Base-by-base conservation (phyloP, 352 stramenopile species). In the Pythium phragmitis region DNA sequence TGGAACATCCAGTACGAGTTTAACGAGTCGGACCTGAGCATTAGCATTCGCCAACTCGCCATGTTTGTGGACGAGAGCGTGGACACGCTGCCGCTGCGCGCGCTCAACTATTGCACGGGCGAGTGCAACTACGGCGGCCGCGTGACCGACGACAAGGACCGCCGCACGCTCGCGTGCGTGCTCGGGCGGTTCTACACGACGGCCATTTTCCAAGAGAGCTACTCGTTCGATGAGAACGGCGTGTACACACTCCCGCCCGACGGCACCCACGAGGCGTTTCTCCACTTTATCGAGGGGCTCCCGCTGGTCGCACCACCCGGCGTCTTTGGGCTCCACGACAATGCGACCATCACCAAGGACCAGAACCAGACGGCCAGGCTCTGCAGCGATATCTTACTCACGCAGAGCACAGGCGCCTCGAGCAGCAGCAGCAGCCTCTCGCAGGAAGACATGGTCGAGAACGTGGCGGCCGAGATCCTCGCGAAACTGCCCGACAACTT, bases 1-100 rank as follows among this genome's bases (percentile, higher is more conserved):
- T 99, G 96, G 96, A 99, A 99, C 68, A 98, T 98, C 28, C 94
- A 92, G 16, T 99, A 99, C 76, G 90, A 98, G 57, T 99, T 99
- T 67, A 99, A 99, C 64, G 92, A 98, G 51, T 98, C 95, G 0
- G 96, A 99, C 68, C 74, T 98, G 26, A 87, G 96, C 50, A 96
- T 98, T 39, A 88, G 79, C 26, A 77, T 87, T 12, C 80, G 83
- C 7, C 85, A 94, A 54, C 73, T 96, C 0, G 84, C 91, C 47
- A 91, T 96, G 80, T 96, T 95, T 56, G 56, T 96, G 30, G 81
- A 96, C 61, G 88, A 86, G 43, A 94, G 96, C 70, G 88, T 96
- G 2, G 80, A 94, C 14, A 69, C 91, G 37, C 80, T 95, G 23
- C 87, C 86, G 7, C 94, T 91, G 67, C 49, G 91, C 98, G 76